These are phyloP conservation scores for Agapanthus africanus DNA, from an alignment of 106 monocot species.

Conservation along the genomic window DNA sequence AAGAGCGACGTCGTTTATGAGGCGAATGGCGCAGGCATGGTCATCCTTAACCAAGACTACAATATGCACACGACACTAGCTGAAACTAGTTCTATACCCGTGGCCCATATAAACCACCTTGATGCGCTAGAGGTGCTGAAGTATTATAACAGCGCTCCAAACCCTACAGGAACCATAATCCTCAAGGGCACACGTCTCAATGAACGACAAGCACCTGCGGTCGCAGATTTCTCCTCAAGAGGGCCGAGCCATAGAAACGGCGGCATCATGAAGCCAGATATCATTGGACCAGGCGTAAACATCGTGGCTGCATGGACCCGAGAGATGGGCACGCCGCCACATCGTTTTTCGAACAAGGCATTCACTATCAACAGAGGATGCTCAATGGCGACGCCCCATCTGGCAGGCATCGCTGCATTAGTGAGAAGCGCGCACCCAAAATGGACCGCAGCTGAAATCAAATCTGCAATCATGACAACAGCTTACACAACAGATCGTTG, in stretches of 20 bases:
- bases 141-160: background rate
- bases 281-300: slow-evolving; percentile 6
- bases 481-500: slow-evolving; percentile 21
- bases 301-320: slow-evolving; percentile 16
- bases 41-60: background rate
- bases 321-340: background rate
- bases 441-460: slow-evolving; percentile 33
- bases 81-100: background rate
- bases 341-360: background rate
- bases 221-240: slow-evolving; percentile 1
- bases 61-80: background rate
- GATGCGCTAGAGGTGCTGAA: background rate
- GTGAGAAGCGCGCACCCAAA: slow-evolving; percentile 18
- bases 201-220: slow-evolving; percentile 5
- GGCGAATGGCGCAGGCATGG: slow-evolving; percentile 35
- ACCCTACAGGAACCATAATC: slow-evolving; percentile 7
- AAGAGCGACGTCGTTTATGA: slow-evolving; percentile 18
- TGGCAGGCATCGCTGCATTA: too few species aligned
- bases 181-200: slow-evolving; percentile 17
- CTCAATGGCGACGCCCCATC: slow-evolving; percentile 41
- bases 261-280: slow-evolving; percentile 23
- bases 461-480: slow-evolving; percentile 34
- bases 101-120: background rate
- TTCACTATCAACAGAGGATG: slow-evolving; percentile 23
- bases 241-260: slow-evolving; percentile 15